Base-by-base conservation (phyloP, 2,329 filamentous ascomycete genomes). In the Venturia carpophila region DNA sequence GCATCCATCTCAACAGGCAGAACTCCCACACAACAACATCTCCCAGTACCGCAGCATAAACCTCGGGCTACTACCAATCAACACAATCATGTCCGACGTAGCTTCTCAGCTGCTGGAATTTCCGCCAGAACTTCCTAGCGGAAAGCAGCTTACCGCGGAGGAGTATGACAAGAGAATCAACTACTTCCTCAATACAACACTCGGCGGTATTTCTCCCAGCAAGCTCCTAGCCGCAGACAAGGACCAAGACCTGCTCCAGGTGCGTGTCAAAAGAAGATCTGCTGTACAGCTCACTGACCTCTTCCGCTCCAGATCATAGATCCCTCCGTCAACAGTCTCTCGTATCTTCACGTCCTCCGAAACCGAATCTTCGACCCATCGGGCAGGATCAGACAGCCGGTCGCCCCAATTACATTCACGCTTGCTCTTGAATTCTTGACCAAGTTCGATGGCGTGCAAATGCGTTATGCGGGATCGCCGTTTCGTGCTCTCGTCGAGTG, bases 241-340 rank as follows among this genome's bases (percentile, higher is more conserved):
- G 39, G 27, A 65, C 13, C 52, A 62, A 45, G 55, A 65, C 64
- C 43, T 65, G 11, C 56, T 65, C 27, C 39, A 65, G 30, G 62
- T 63, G 3, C 17, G 62, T 37, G 4, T 5, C 34, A 49, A 37
- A 17, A 30, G 10, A 37, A 13, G n/a, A 15, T 9, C 21, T 21
- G 21, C 47, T 27, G 24, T 30, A 52, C 21, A 63, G 24, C n/a
- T 49, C 24, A 17, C 60, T 61, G 27, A 61, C 42, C 60, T 39
- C 30, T n/a, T 42, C 37, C 11, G 11, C 21, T 63, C 4, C 66
- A 79, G 73, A 69, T 79, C 42, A 75, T 87, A 66, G 79, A 87
- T 69, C 85, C 87, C 24, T 73, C 79, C 9, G 73, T 79, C 47
- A 84, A 88, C 71, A 82, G 83, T 21, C 78, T 88, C 67, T 77